Evolutionary conservation across 2,329 filamentous ascomycete genomes (phyloP).

Genomic region (Colletotrichum destructivum): DNA sequence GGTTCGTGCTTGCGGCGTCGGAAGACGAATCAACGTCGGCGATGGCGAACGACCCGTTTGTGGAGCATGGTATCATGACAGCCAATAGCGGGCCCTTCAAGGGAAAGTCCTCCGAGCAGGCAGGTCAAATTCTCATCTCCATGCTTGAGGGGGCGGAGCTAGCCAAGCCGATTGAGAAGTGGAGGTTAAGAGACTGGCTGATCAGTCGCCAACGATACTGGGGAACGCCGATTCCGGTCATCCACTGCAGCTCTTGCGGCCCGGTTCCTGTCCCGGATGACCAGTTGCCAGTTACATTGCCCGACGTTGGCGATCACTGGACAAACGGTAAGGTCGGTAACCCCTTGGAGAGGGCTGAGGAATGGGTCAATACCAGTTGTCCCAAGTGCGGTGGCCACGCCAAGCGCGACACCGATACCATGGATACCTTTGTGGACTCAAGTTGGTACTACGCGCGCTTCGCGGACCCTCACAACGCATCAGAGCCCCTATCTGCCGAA

Average conservation of each 20-base stretch:
- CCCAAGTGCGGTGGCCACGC: conserved; percentile 80
- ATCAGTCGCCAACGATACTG: conserved; percentile 94
- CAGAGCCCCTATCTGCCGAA: conserved; percentile 73
- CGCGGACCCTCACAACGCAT: conserved; percentile 76
- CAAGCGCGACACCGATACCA: conserved; percentile 90
- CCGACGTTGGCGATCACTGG: conserved; percentile 78
- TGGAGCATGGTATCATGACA: conserved; percentile 78
- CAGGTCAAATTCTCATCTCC: conserved; percentile 72
- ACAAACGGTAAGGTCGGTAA: conserved; percentile 80
- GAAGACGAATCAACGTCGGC: conserved; percentile 63
- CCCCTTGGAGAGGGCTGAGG: conserved; percentile 78
- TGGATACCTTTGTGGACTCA: conserved; percentile 97
- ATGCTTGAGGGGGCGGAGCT: conserved; percentile 68
- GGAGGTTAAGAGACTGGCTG: conserved; percentile 90
- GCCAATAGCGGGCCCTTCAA: conserved; percentile 75
- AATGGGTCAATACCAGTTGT: conserved; percentile 83
- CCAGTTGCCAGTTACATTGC: conserved; percentile 83
- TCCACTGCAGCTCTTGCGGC: conserved; percentile 85
- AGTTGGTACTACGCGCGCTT: conserved; percentile 95
- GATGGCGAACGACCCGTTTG: conserved; percentile 68
- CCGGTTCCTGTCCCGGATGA: conserved; percentile 83
- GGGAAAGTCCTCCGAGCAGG: conserved; percentile 75
- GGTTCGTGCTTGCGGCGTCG: conserved; percentile 72
- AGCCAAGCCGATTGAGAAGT: conserved; percentile 78
- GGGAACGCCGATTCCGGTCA: conserved; percentile 90